phyloP scores from a whole-genome alignment of 371 early-diverging fungal species.

The Mortierella sp. region DNA sequence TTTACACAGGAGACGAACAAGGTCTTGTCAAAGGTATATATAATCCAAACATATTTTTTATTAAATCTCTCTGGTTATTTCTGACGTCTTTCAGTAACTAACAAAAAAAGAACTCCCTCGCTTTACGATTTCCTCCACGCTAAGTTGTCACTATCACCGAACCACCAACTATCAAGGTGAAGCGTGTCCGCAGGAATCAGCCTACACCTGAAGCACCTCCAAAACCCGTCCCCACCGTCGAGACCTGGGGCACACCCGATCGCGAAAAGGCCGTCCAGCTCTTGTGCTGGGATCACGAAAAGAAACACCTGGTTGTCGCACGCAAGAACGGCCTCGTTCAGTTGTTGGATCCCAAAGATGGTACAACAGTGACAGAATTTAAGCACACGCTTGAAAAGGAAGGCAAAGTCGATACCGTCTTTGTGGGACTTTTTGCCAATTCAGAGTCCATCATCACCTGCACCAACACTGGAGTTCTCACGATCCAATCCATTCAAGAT shows the following conservation, averaged over 20 bases:
- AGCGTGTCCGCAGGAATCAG: constrained; percentile 30
- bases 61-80: neutral
- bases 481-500: constrained; percentile 31
- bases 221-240: constrained; percentile 56
- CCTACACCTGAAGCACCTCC: constrained; percentile 50
- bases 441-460: constrained; percentile 63
- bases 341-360: constrained; percentile 64
- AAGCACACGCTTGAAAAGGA: constrained; percentile 40
- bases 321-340: constrained; percentile 73
- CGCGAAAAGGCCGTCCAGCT: constrained; percentile 63
- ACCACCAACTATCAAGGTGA: constrained; percentile 27
- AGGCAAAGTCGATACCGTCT: constrained; percentile 57
- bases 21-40: constrained; percentile 77
- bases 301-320: constrained; percentile 62
- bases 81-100: too few relatives aligned
- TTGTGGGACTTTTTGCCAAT: constrained; percentile 74
- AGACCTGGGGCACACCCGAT: constrained; percentile 64
- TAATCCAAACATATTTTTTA: neutral
- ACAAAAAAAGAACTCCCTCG: too few relatives aligned
- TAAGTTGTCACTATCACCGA: constrained; percentile 49
- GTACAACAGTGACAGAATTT: constrained; percentile 59
- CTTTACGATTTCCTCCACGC: neutral
- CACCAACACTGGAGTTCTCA: constrained; percentile 56
- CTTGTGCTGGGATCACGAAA: constrained; percentile 63
- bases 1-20: constrained; percentile 80